phyloP scores from a whole-genome alignment of 2,329 filamentous ascomycete genomes.

The Chaetomium globosum region DNA sequence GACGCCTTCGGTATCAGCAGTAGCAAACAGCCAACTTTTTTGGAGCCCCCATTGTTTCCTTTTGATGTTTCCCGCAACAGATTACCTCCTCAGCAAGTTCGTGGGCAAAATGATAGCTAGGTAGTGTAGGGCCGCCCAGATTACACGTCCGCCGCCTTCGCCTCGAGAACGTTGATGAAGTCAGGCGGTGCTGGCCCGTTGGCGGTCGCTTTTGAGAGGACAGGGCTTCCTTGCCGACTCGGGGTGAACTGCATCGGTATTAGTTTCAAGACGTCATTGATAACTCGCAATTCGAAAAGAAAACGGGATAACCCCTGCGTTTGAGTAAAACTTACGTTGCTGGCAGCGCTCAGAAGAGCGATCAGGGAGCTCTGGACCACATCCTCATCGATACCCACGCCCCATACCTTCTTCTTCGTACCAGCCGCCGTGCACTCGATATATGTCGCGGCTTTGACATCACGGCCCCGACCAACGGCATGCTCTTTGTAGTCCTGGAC shows the following conservation, averaged over 20 bases:
- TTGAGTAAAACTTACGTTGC: slow-evolving; percentile 65
- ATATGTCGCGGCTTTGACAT: slow-evolving; percentile 92
- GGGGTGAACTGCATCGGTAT: slow-evolving; percentile 64
- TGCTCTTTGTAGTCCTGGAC: slow-evolving; percentile 97
- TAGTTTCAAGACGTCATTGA: slow-evolving; percentile 19
- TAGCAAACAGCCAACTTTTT: slow-evolving; percentile 7
- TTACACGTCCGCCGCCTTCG: slow-evolving; percentile 40
- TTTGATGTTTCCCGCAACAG: slow-evolving; percentile 4
- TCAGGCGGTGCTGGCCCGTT: slow-evolving; percentile 34
- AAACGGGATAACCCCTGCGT: not conserved
- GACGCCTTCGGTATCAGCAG: slow-evolving; percentile 13
- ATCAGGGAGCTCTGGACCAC: slow-evolving; percentile 87
- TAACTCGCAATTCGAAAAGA: not conserved
- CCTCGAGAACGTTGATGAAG: slow-evolving; percentile 44
- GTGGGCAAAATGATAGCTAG: not conserved
- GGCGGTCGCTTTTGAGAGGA: slow-evolving; percentile 61
- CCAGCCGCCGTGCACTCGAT: slow-evolving; percentile 79
- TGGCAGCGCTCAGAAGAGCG: slow-evolving; percentile 81
- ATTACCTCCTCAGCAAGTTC: not conserved
- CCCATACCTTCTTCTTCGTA: slow-evolving; percentile 77
- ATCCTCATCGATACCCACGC: slow-evolving; percentile 88
- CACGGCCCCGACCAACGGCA: slow-evolving; percentile 76
- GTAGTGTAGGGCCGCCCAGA: not conserved
- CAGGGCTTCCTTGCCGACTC: slow-evolving; percentile 69
- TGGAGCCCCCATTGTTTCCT: not conserved